Percentiles rank a stretch among this genome's conserved stretches.
These are phyloP conservation scores for Diversispora epigaea DNA, from an alignment of 192 early-diverging fungal genomes.

Conservation along the genomic window DNA sequence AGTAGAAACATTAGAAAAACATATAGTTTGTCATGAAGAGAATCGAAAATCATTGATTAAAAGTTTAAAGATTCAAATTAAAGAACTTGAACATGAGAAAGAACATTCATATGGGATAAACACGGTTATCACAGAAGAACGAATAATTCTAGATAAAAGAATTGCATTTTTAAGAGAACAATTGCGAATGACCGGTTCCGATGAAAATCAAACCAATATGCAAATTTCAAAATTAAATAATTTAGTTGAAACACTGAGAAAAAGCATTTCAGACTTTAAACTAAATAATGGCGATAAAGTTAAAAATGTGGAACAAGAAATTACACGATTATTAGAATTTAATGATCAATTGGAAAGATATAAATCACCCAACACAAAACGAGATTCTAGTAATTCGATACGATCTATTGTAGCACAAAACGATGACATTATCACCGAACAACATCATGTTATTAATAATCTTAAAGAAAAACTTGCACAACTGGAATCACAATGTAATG, in stretches of 20 bases:
- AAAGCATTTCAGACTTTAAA: not conserved
- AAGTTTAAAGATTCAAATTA: not conserved
- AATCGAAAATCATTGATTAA: not conserved
- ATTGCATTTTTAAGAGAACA: not conserved
- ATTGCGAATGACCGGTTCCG: not conserved
- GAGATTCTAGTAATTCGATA: too few relatives aligned
- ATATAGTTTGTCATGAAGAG: not conserved
- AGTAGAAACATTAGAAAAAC: not conserved
- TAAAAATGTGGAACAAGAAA: constrained; percentile 15
- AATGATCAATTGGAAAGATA: constrained; percentile 6
- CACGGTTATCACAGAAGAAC: not conserved
- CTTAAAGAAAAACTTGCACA: too few relatives aligned
- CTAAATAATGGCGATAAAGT: not conserved
- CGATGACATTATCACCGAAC: too few relatives aligned
- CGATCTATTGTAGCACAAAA: too few relatives aligned
- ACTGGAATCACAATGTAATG: too few relatives aligned
- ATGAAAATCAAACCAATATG: not conserved
- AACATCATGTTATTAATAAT: too few relatives aligned
- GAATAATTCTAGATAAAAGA: constrained; percentile 3
- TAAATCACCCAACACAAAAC: not conserved
- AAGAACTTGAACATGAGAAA: not conserved
- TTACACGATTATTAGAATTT: constrained; percentile 14
- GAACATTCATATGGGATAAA: not conserved
- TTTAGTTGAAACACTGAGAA: not conserved
- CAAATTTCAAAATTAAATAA: not conserved